Evolutionary conservation across 2,329 filamentous ascomycete genomes (phyloP), one percentile per base, ranked within the genome.

Genomic region (Trichoderma afroharzianum): DNA sequence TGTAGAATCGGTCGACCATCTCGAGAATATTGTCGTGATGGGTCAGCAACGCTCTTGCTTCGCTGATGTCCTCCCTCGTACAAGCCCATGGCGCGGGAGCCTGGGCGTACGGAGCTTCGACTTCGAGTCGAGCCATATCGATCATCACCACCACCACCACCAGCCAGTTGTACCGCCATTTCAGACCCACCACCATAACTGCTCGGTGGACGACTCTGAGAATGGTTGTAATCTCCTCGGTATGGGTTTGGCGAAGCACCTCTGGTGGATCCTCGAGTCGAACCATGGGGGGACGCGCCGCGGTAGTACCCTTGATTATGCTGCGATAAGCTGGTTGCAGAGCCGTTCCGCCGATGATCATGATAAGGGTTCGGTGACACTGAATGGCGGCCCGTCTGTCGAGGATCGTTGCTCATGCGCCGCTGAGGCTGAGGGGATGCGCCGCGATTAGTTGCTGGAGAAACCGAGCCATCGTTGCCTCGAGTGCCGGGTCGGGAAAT

Each of bases 1-100:
- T 98, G 94, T 79, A 98, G 80, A 79, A 98, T 95, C 43, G 93
- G 90, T 73, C 93, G 89, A 33, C 96, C 95, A 80, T 98, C 94
- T 74, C 90, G 88, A 6, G 93, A 97, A 77, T 93, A 94, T 77
- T 95, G 92, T 76, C 93, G 87, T n/a, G 90, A 90, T 30, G 89
- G 87, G 77, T 96, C 92, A n/a, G 92, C 94, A 72, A 96, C 87
- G 77, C 94, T 97, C 85, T 95, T 94, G 81, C 94, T 97, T 74
- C 91, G 84, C 74, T 87, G 85, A 73, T 88, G 82, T 6, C 85
- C 80, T 6, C 85, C 86, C 43, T 88, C 87, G 75, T 90, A 88
- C 63, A 87, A 80, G n/a, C 85, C 86, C 85, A 88, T 87, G 11
- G 86, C 84, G 14, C 84, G 81, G 58, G 84, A 83, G 67, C 82